Percentiles rank a stretch among this genome's conserved stretches.
Conservation (phyloP, 108 stramenopile genomes). For the Cyclotella baltica region DNA sequence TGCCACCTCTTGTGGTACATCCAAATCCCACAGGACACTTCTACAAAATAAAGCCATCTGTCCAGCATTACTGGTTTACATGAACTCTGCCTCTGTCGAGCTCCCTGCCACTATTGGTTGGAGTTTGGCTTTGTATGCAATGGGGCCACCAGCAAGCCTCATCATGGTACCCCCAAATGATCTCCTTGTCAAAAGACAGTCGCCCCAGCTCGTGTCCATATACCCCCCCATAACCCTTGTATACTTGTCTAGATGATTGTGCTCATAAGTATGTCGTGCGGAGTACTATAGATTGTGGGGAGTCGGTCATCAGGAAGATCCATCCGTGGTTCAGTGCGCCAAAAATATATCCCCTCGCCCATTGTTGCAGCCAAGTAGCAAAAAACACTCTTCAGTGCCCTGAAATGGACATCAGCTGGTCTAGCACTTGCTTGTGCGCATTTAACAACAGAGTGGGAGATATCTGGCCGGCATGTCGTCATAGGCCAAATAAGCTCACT, state of each 20-base stretch:
- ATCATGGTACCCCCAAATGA: too few relatives aligned
- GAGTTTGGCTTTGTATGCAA: background rate
- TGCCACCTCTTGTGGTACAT: too few relatives aligned
- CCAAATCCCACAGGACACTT: too few relatives aligned
- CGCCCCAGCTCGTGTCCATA: background rate
- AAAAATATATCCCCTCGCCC: too few relatives aligned
- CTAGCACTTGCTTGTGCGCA: background rate
- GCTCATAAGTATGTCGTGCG: background rate
- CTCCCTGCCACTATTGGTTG: background rate
- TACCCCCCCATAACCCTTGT: background rate
- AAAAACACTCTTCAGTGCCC: background rate
- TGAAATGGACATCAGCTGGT: too few relatives aligned
- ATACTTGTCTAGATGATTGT: background rate
- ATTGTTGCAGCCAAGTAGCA: background rate
- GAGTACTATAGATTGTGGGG: background rate
- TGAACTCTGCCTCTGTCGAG: too few relatives aligned
- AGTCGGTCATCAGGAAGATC: background rate
- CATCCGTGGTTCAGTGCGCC: background rate
- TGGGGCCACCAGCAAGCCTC: background rate
- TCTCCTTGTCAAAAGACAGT: too few relatives aligned
- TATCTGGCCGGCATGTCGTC: too few relatives aligned
- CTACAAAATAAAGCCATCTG: too few relatives aligned
- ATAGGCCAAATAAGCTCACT: too few relatives aligned
- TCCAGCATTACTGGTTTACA: too few relatives aligned
- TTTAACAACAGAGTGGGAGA: too few relatives aligned